These are phyloP conservation scores for Saccharum hybrid DNA, from an alignment of 202 grass and related monocot genomes.

Conservation along the genomic window DNA sequence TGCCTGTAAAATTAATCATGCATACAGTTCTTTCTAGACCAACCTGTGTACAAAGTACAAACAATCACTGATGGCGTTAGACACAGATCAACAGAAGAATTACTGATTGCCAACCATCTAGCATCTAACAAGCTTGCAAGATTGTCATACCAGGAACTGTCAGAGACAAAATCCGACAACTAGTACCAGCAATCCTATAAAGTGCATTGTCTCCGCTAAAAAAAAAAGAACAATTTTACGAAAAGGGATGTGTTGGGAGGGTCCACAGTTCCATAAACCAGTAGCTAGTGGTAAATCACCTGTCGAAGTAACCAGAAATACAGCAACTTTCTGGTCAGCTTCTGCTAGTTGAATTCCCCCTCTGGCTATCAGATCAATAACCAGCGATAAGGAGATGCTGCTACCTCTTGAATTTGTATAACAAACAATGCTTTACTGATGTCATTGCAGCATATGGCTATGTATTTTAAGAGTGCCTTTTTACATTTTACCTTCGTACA, in stretches of 20 bases:
- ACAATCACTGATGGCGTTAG: background rate
- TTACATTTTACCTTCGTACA: conserved; percentile 1
- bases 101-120: background rate
- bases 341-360: background rate
- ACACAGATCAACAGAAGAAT: background rate
- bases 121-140: background rate
- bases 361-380: background rate
- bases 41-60: conserved; percentile 16
- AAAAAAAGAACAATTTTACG: background rate
- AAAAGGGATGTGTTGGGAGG: background rate
- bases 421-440: background rate
- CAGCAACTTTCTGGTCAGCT: conserved; percentile 2
- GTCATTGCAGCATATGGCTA: background rate
- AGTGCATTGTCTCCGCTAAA: background rate
- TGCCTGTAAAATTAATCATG: conserved; percentile 20
- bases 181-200: background rate
- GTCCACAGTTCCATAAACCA: background rate
- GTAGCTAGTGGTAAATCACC: background rate
- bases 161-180: conserved; percentile 16
- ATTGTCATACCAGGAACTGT: background rate
- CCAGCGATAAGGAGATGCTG: background rate
- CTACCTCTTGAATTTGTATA: background rate
- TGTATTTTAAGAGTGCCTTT: background rate
- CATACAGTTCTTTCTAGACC: background rate
- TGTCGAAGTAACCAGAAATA: conserved; percentile 19